Conservation (phyloP, 768 basidiomycete species). For the Hericium erinaceus region DNA sequence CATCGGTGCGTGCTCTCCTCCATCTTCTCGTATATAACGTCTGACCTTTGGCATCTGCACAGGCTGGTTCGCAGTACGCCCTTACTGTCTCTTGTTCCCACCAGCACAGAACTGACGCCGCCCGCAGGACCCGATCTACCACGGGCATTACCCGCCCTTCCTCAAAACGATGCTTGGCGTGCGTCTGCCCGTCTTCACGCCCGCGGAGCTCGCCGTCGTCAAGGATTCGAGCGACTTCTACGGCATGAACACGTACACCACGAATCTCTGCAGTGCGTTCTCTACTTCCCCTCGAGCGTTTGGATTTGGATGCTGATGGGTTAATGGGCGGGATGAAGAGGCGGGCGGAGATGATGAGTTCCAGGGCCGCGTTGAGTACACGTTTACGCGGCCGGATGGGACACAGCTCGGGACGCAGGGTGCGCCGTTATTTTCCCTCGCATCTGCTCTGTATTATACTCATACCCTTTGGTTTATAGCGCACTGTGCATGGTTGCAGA, state of each 20-base stretch:
- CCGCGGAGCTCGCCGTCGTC: conserved; percentile 49
- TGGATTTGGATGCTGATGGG: neutral
- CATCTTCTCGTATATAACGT: conserved; percentile 4
- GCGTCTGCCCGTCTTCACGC: conserved; percentile 48
- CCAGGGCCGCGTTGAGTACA: conserved; percentile 57
- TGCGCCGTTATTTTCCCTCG: conserved; percentile 16
- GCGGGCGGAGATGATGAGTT: conserved; percentile 62
- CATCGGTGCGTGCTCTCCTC: conserved; percentile 42
- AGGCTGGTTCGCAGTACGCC: conserved; percentile 49
- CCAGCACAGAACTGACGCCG: neutral
- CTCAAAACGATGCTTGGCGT: conserved; percentile 51
- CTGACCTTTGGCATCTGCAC: conserved; percentile 19
- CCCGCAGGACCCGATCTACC: conserved; percentile 56
- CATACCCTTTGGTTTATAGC: conserved; percentile 24
- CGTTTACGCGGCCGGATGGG: conserved; percentile 59
- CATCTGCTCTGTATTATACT: neutral
- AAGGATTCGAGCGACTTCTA: conserved; percentile 66
- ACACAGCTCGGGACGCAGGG: conserved; percentile 61
- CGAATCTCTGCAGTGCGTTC: conserved; percentile 38
- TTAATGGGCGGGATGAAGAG: conserved; percentile 24
- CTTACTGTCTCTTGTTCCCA: too few species aligned
- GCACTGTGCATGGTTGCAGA: conserved; percentile 58
- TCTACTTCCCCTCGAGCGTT: neutral
- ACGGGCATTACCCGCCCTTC: conserved; percentile 61
- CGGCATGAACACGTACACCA: conserved; percentile 72